Evolutionary conservation across 495 filamentous ascomycete species (phyloP), one percentile per base, ranked within the genome.

Genomic region (Terfezia boudieri): DNA sequence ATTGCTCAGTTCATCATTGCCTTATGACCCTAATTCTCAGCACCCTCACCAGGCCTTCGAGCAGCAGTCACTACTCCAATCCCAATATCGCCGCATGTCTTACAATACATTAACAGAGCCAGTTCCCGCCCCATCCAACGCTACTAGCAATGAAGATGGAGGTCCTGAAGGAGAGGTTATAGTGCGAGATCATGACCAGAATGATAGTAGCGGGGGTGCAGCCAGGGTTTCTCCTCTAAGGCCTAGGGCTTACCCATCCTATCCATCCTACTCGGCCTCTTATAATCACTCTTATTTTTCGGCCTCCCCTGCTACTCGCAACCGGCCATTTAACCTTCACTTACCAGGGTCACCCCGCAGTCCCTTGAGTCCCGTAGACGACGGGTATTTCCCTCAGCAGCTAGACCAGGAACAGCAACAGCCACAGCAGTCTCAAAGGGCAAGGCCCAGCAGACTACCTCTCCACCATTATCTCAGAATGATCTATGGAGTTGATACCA

Each of bases 211-310:
- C 36, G 59, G 53, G 17, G 46, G 49, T 52, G 56, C 26, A 48
- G 50, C 36, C 56, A 54, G 58, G 46, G 12, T 56, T 53, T 56
- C 54, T 17, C 56, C 59, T 23, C 57, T 41, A 38, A 55, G 55
- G 43, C 53, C 55, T 37, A 55, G 61, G 22, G 56, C 55, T 35
- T 63, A 63, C 36, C 61, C 61, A 14, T 59, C 60, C 4, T 64
- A 61, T 32, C 61, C 62, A 22, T 54, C 62, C 10, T 64, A 64
- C 50, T 62, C 60, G 43, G 51, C 53, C 23, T 50, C 57, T 6
- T 63, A 62, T 50, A 62, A 62, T 22, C 61, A 63, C 16, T 38
- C 61, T 38, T 61, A 59, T n/a, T 61, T 64, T 48, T 37, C 58
- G 20, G 52, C 32, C n/a, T 12, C 38, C 48, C 12, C 46, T 8